phyloP scores from a whole-genome alignment of 805 yeast genomes.

The Pichia sporocuriosa region DNA sequence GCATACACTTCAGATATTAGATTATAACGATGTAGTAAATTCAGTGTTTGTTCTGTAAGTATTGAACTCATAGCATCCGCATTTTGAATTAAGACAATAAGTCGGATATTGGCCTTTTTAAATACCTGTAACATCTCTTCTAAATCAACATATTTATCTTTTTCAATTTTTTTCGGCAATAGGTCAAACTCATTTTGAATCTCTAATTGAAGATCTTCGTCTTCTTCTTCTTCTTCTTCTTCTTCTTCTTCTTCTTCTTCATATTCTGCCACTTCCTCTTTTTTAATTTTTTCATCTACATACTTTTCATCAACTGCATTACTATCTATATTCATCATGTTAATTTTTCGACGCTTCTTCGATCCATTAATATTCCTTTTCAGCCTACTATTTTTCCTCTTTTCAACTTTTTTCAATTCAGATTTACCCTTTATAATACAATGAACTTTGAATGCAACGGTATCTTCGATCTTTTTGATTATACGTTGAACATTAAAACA shows the following conservation, averaged over 20 bases:
- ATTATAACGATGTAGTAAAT: conserved; percentile 20
- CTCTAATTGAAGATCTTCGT: not conserved
- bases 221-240: conserved; percentile 11
- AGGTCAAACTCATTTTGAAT: conserved; percentile 10
- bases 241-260: conserved; percentile 15
- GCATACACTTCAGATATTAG: conserved; percentile 16
- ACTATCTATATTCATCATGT: not conserved
- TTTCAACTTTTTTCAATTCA: not conserved
- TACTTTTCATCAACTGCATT: conserved; percentile 1
- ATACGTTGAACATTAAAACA: conserved; percentile 12
- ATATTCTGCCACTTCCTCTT: conserved; percentile 10
- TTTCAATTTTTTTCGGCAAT: conserved; percentile 6
- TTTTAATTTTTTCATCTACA: conserved; percentile 2
- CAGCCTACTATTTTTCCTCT: not conserved
- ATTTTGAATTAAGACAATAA: conserved; percentile 30
- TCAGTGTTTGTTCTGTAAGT: conserved; percentile 21
- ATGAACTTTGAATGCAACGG: conserved; percentile 7
- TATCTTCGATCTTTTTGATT: conserved; percentile 14
- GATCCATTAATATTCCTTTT: not conserved
- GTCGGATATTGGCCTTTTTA: conserved; percentile 8
- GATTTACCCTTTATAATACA: not conserved
- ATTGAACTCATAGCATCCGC: conserved; percentile 29
- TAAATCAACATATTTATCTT: conserved; percentile 18
- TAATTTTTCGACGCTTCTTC: not conserved
- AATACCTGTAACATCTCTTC: conserved; percentile 21